A percentile compares a stretch with the other conserved stretches of the same genome.
These are phyloP conservation scores for Colletotrichum australisinense DNA, from an alignment of 2,329 filamentous ascomycete species.

Conservation along the genomic window DNA sequence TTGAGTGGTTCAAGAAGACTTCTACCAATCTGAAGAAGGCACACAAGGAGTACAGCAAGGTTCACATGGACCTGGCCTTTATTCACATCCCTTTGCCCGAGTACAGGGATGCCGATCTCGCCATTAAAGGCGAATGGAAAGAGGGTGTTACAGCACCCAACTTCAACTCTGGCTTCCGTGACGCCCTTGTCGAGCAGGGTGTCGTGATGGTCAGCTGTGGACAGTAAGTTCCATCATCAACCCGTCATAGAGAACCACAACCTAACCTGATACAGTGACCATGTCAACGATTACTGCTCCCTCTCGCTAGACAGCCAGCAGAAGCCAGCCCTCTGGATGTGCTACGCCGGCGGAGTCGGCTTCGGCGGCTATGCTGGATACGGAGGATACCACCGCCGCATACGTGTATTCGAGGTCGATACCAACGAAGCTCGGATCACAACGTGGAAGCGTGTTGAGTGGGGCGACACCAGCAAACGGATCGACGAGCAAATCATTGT, in stretches of 20 bases:
- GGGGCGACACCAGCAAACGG: conserved; percentile 62
- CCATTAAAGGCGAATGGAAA: conserved; percentile 77
- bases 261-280: conserved; percentile 68
- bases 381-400: conserved; percentile 82
- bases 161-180: conserved; percentile 93
- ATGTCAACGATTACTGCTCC: conserved; percentile 96
- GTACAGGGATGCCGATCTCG: conserved; percentile 73
- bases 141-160: conserved; percentile 88
- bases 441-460: conserved; percentile 92
- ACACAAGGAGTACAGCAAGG: conserved; percentile 87
- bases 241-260: not conserved
- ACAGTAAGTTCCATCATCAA: conserved; percentile 70
- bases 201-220: conserved; percentile 90
- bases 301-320: conserved; percentile 67
- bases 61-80: conserved; percentile 96
- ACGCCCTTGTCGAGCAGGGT: conserved; percentile 87
- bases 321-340: conserved; percentile 92
- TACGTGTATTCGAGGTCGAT: conserved; percentile 93
- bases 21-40: conserved; percentile 78
- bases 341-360: conserved; percentile 90
- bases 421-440: conserved; percentile 88
- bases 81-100: conserved; percentile 97
- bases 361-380: conserved; percentile 98
- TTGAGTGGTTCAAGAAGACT: conserved; percentile 91
- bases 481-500: conserved; percentile 76